Evolutionary conservation across 768 basidiomycete species (phyloP).

Genomic region (Candolleomyces aberdarensis): DNA sequence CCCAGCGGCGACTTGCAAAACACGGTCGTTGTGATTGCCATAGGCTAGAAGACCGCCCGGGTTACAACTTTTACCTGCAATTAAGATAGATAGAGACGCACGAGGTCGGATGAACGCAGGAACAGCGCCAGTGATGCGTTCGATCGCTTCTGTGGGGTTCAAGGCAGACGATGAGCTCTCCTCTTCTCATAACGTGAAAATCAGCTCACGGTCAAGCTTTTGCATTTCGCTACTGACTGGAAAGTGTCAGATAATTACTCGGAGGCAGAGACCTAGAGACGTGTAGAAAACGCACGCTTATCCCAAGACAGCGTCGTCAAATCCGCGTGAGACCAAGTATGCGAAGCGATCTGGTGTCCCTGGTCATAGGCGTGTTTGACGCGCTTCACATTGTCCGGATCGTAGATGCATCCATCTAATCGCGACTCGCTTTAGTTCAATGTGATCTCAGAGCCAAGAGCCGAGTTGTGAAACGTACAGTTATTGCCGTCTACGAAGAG

Average conservation of each 20-base stretch:
- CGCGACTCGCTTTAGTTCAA: not conserved
- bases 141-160: conserved; percentile 30
- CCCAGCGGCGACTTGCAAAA: conserved; percentile 8
- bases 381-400: conserved; percentile 13
- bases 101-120: conserved; percentile 41
- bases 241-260: not conserved
- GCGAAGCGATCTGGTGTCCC: conserved; percentile 31
- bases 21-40: conserved; percentile 10
- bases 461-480: conserved; percentile 1
- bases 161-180: not conserved
- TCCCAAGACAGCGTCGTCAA: conserved; percentile 30
- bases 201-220: conserved; percentile 27
- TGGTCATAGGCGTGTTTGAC: conserved; percentile 19
- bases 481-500: conserved; percentile 7
- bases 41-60: conserved; percentile 7
- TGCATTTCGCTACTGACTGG: conserved; percentile 31
- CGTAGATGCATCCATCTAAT: conserved; percentile 25
- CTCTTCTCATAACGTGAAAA: not conserved
- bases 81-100: conserved; percentile 15
- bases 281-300: conserved; percentile 19
- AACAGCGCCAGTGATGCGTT: conserved; percentile 31
- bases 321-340: conserved; percentile 36
- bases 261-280: not conserved
- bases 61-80: too few relatives aligned
- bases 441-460: not conserved